Base-by-base conservation (phyloP, 176 grass and related monocot species). In the Carex littledalei region DNA sequence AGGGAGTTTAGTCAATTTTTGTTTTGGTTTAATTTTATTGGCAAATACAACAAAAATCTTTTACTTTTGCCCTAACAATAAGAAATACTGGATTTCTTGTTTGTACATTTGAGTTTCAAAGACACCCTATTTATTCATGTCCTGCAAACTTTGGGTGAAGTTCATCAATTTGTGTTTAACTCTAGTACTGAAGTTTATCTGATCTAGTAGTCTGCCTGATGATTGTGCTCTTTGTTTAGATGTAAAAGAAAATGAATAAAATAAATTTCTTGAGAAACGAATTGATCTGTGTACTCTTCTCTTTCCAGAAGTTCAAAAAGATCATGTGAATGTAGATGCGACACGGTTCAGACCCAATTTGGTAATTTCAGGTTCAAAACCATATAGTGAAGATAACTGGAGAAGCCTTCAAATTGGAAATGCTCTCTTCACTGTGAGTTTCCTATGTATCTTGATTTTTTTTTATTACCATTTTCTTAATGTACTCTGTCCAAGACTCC, bases 311-410 rank as follows among this genome's bases (percentile, higher is more conserved):
- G 18, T n/a, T 15, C 61, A 47, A 66, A 65, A 47, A 32, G 67
- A 57, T 49, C 41, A 1, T 15, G 10, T 88, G 55, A 12, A 59
- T 76, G 85, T 95, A 80, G 91, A 94, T 84, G 85, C 88, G 16
- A 88, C 80, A 86, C 88, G 89, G 86, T 98, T 98, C 81, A 90
- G 96, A n/a, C 93, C 96, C 41, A 98, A 98, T 86, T 85, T 98
- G 18, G 91, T 98, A 66, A 90, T 95, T 86, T 95, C 88, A 65
- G 91, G 93, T 73, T 90, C 90, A 26, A 81, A 84, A 45, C 91
- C 96, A 53, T 98, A 94, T 81, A 37, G 18, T 32, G 96, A 98
- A 81, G 96, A 98, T 86, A 83, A 50, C 34, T 95, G 93, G 96
- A 92, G 80, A 89, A 92, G 60, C 54, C 88, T 98, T 92, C 78